Base-by-base conservation (phyloP, 2,329 filamentous ascomycete genomes). In the Pseudogymnoascus sp. region DNA sequence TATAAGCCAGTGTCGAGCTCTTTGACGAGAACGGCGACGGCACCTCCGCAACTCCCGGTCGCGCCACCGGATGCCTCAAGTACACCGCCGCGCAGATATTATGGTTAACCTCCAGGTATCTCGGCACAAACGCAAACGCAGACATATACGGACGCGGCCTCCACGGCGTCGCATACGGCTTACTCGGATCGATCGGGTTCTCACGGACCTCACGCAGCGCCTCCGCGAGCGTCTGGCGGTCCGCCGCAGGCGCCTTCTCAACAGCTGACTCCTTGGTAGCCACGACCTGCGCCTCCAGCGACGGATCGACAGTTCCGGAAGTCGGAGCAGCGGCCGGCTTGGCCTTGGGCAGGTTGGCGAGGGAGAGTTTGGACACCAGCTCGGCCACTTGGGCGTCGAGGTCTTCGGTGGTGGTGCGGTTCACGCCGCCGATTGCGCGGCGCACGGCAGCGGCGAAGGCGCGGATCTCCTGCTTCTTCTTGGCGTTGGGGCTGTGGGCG, bases 61-160 rank as follows among this genome's bases (percentile, higher is more conserved):
- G 83, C 25, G 91, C 95, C 46, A 97, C 93, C 0, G 95, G 95
- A 79, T 99, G 93, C 64, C 95, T 84, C 66, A 99, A 79, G 75
- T 99, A 99, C 42, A 99, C 92, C 9, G 95, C 95, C 1, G 93
- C 88, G 77, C 95, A 99, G 71, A 97, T 89, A 72, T 93, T 96
- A 76, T 96, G 95, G 80, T 97, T 97, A 70, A 99, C 95, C 78
- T 99, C 96, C 65, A 99, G 84, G 76, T 97, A 99, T 62, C 90
- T 82, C 9, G 95, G 95, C 69, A 99, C 92, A 76, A 96, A 97
- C 23, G 93, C 92, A 76, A 99, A 99, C 0, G 93, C 87, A 61
- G 85, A 82, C 90, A 99, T 96, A 77, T 85, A 97, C 61, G 88
- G 83, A 63, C 92, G 84, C 11, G 95, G 95, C 67, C 83, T 79